A percentile compares a stretch with the other conserved stretches of the same genome.
Conservation (phyloP, 352 stramenopile genomes). For the Phytophthora palmivora region DNA sequence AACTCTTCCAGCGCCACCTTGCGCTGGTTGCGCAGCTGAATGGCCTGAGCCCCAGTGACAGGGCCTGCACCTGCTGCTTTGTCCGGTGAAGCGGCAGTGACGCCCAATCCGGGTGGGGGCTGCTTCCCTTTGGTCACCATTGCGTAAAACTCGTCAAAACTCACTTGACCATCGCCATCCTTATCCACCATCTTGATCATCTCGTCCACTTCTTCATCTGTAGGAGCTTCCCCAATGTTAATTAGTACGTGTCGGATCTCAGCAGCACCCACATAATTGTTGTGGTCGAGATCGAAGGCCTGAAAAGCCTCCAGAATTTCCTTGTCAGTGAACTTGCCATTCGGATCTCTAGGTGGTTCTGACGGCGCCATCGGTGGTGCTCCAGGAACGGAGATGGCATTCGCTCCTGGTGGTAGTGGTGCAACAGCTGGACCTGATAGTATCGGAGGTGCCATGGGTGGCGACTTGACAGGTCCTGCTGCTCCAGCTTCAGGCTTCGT, state of each 20-base stretch:
- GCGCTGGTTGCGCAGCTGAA: constrained; percentile 94
- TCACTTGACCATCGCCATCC: constrained; percentile 95
- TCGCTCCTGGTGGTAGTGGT: constrained; percentile 62
- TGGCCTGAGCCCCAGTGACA: constrained; percentile 77
- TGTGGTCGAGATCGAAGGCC: constrained; percentile 96
- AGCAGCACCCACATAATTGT: constrained; percentile 95
- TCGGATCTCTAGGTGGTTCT: constrained; percentile 88
- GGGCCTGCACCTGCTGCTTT: constrained; percentile 40
- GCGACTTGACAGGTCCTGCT: constrained; percentile 50
- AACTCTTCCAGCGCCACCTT: constrained; percentile 94
- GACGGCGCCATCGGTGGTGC: constrained; percentile 63
- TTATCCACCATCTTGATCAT: constrained; percentile 98
- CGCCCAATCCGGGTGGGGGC: constrained; percentile 86
- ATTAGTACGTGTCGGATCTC: constrained; percentile 96
- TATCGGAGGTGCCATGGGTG: constrained; percentile 63
- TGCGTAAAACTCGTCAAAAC: constrained; percentile 95
- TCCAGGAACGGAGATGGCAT: constrained; percentile 62
- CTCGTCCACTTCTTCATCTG: constrained; percentile 96
- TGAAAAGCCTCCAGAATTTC: constrained; percentile 95
- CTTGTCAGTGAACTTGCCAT: constrained; percentile 96
- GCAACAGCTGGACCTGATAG: constrained; percentile 69
- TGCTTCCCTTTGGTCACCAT: constrained; percentile 96
- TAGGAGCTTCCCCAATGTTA: constrained; percentile 95
- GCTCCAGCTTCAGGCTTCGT: constrained; percentile 60
- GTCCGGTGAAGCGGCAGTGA: constrained; percentile 38